phyloP scores from a whole-genome alignment of 108 stramenopile species.

The Cylindrotheca fusiformis region DNA sequence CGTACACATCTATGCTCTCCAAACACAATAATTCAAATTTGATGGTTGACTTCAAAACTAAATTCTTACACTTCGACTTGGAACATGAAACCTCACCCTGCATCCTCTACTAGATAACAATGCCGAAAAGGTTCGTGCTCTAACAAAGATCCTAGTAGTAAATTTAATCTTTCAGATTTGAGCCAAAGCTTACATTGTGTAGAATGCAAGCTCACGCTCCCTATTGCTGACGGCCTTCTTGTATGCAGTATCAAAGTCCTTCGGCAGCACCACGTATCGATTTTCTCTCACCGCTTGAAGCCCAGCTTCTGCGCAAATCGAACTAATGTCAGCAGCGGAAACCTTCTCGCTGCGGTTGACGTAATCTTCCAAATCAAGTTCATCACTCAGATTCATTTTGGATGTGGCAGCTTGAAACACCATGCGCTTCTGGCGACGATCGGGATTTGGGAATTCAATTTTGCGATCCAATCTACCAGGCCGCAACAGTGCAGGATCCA shows the following conservation, averaged over 20 bases:
- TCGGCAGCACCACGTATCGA: slow-evolving; percentile 97
- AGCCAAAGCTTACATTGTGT: slow-evolving; percentile 79
- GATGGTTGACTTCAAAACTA: no score
- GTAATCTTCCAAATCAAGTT: slow-evolving; percentile 98
- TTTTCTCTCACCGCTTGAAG: slow-evolving; percentile 98
- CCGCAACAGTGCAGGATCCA: slow-evolving; percentile 97
- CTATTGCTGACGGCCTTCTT: slow-evolving; percentile 97
- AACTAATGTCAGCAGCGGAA: slow-evolving; percentile 91
- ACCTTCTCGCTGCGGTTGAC: slow-evolving; percentile 98
- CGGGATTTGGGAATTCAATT: slow-evolving; percentile 98
- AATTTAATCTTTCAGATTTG: no score
- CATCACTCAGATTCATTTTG: slow-evolving; percentile 97
- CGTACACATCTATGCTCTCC: no score
- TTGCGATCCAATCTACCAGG: slow-evolving; percentile 99
- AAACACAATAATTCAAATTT: no score
- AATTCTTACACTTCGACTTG: no score
- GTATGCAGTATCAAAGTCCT: slow-evolving; percentile 99
- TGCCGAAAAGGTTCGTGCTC: no score
- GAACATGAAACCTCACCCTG: no score
- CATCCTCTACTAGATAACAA: no score
- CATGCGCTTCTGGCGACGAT: slow-evolving; percentile 99
- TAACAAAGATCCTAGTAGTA: no score
- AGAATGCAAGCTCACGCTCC: slow-evolving; percentile 96
- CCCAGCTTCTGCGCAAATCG: slow-evolving; percentile 97
- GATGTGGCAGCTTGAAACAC: slow-evolving; percentile 98